These are phyloP conservation scores for Aspergillus sp. DNA, from an alignment of 2,329 filamentous ascomycete species.

Conservation along the genomic window DNA sequence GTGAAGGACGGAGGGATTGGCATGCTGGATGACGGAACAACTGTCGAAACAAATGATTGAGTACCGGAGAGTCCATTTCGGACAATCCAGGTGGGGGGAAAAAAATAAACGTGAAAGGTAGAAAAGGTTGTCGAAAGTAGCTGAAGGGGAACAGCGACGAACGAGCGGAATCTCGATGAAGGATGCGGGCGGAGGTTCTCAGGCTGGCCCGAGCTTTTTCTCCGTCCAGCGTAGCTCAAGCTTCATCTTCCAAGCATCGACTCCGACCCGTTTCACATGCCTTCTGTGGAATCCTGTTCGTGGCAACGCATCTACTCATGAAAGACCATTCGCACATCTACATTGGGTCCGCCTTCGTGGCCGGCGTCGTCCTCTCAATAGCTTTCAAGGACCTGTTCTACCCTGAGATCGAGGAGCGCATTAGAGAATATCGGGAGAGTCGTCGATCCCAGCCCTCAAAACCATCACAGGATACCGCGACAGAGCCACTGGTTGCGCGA, in stretches of 20 bases:
- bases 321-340: conserved; percentile 49
- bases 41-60: conserved; percentile 78
- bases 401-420: conserved; percentile 68
- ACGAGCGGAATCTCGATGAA: conserved; percentile 19
- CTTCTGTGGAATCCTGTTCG: background rate
- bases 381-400: conserved; percentile 78
- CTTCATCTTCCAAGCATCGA: background rate
- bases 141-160: conserved; percentile 18
- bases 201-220: conserved; percentile 41
- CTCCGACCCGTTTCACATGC: background rate
- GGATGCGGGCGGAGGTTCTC: conserved; percentile 15
- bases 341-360: conserved; percentile 70
- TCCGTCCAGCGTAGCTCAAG: conserved; percentile 6
- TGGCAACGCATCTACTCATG: conserved; percentile 23
- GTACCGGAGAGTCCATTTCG: conserved; percentile 76
- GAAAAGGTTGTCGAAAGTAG: conserved; percentile 15
- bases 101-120: conserved; percentile 5
- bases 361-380: conserved; percentile 72
- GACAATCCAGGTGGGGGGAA: conserved; percentile 9
- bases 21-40: conserved; percentile 76
- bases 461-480: conserved; percentile 1
- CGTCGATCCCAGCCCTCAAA: conserved; percentile 22
- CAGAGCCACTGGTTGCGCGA: conserved; percentile 23
- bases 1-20: conserved; percentile 51
- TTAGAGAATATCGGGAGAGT: conserved; percentile 45